These are phyloP conservation scores for Solanum habrochaites DNA, from an alignment of 257 asterid genomes.

Conservation along the genomic window DNA sequence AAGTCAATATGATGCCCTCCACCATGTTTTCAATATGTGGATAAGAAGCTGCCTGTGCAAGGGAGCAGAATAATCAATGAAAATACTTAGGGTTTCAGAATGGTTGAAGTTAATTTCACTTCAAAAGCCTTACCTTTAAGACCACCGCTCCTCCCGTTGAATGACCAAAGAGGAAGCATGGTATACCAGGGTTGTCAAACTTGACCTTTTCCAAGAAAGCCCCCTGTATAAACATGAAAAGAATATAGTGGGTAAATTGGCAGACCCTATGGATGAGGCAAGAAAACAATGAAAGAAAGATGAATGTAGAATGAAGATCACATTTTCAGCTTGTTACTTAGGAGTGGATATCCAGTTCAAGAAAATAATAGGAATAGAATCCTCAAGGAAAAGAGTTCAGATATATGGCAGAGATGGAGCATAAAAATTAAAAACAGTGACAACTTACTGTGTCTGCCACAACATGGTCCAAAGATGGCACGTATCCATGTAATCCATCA, in stretches of 20 bases:
- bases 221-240: constrained; percentile 30
- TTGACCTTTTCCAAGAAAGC: constrained; percentile 68
- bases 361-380: background rate
- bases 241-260: background rate
- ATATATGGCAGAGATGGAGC: background rate
- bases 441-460: constrained; percentile 92
- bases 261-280: background rate
- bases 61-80: constrained; percentile 1
- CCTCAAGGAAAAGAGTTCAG: background rate
- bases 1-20: constrained; percentile 88
- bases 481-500: constrained; percentile 99
- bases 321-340: background rate
- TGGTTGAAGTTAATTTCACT: background rate
- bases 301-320: background rate
- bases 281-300: background rate
- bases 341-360: background rate
- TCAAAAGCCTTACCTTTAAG: constrained; percentile 50
- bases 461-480: constrained; percentile 94
- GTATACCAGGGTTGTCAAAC: constrained; percentile 62
- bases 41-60: constrained; percentile 66
- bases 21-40: constrained; percentile 69
- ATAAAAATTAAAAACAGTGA: background rate
- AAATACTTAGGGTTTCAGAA: background rate
- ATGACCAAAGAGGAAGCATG: constrained; percentile 96
- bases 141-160: constrained; percentile 99